Evolutionary conservation across 495 filamentous ascomycete species (phyloP).

Genomic region (Durotheca rogersii): DNA sequence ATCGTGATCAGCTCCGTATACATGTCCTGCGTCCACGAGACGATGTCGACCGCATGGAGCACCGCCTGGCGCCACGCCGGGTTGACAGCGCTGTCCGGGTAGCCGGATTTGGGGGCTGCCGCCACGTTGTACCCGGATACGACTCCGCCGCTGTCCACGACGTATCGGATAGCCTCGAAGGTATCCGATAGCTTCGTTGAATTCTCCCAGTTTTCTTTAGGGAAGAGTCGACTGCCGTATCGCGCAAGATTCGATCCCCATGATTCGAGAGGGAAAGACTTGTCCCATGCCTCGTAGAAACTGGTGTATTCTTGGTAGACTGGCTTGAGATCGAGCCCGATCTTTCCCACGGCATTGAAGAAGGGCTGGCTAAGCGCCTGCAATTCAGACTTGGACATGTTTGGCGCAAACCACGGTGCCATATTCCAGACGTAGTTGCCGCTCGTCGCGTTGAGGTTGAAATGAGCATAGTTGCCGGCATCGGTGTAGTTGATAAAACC

Average conservation of each 20-base stretch:
- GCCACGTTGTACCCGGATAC: slow-evolving; percentile 55
- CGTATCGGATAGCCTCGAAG: slow-evolving; percentile 46
- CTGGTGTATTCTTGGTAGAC: slow-evolving; percentile 52
- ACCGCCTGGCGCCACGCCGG: slow-evolving; percentile 52
- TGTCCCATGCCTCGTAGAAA: slow-evolving; percentile 50
- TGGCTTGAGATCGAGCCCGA: slow-evolving; percentile 44
- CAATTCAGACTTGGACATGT: slow-evolving; percentile 50
- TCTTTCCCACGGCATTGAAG: slow-evolving; percentile 38
- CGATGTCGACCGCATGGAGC: slow-evolving; percentile 49
- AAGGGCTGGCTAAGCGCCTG: slow-evolving; percentile 49
- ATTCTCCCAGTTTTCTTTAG: slow-evolving; percentile 48
- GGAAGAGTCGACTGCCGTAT: slow-evolving; percentile 54
- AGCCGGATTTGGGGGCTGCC: slow-evolving; percentile 38
- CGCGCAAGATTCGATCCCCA: slow-evolving; percentile 43
- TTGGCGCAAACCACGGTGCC: slow-evolving; percentile 52
- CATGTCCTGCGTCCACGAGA: slow-evolving; percentile 41
- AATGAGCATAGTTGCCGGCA: slow-evolving; percentile 59
- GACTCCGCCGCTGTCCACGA: slow-evolving; percentile 44
- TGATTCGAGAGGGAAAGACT: slow-evolving; percentile 49
- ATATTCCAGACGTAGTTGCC: slow-evolving; percentile 45
- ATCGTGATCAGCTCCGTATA: slow-evolving; percentile 41
- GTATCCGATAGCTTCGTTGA: slow-evolving; percentile 42
- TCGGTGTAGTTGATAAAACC: slow-evolving; percentile 51
- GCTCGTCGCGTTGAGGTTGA: slow-evolving; percentile 36
- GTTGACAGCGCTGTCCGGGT: slow-evolving; percentile 47